A percentile compares a stretch with the other conserved stretches of the same genome.
Evolutionary conservation across 2,329 filamentous ascomycete genomes (phyloP).

Genomic region (Colletotrichum magnum): DNA sequence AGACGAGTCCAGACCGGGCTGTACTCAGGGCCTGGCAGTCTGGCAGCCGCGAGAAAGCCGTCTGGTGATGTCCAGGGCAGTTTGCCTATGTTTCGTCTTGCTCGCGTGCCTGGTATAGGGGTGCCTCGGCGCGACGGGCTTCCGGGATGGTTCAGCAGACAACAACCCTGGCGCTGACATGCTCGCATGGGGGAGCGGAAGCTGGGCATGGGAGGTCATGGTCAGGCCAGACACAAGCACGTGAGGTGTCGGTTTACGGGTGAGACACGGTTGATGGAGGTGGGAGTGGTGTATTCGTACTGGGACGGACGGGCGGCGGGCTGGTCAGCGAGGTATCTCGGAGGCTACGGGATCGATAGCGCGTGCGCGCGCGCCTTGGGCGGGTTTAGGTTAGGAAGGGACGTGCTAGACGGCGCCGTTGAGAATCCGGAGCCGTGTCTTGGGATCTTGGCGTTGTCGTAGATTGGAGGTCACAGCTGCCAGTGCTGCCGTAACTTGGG

Average conservation of each 20-base stretch:
- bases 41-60: neutral
- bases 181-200: neutral
- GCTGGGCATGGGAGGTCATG: neutral
- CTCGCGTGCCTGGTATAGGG: neutral
- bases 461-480: conserved; percentile 10
- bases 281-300: neutral
- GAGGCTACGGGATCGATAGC: neutral
- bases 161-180: neutral
- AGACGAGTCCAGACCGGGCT: neutral
- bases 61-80: neutral
- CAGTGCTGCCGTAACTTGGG: conserved; percentile 31
- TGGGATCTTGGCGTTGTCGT: conserved; percentile 37
- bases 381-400: conserved; percentile 7
- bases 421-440: conserved; percentile 37
- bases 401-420: conserved; percentile 39
- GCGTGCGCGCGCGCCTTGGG: conserved; percentile 4
- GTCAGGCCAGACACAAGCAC: neutral
- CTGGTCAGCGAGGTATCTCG: neutral
- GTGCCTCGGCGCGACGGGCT: conserved; percentile 2
- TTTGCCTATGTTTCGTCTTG: too few species aligned
- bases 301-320: neutral
- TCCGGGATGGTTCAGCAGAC: neutral
- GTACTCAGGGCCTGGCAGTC: neutral
- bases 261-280: conserved; percentile 4
- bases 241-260: conserved; percentile 2